Percentiles rank a stretch among this genome's conserved stretches.
These are phyloP conservation scores for Ceratocystis cacaofunesta DNA, from an alignment of 2,329 filamentous ascomycete genomes.

Conservation along the genomic window DNA sequence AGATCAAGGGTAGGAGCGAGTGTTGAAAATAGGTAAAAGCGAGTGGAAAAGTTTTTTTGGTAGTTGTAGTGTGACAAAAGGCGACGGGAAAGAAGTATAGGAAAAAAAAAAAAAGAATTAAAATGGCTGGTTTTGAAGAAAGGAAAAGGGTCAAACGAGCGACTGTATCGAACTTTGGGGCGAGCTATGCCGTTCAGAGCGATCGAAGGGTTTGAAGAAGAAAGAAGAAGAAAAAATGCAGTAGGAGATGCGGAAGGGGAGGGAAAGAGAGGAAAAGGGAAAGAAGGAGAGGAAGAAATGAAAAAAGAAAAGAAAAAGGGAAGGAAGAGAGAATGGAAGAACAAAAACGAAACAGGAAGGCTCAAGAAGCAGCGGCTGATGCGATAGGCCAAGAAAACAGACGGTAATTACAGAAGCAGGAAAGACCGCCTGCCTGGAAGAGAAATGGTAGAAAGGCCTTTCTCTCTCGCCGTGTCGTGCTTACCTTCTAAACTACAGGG, in stretches of 20 bases:
- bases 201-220: not conserved
- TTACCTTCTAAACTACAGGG: not conserved
- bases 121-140: not conserved
- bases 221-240: conserved; percentile 2
- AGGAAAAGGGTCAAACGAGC: conserved; percentile 12
- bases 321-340: not conserved
- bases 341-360: not conserved
- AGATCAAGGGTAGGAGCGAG: not conserved
- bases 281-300: not conserved
- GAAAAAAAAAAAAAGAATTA: conserved; percentile 3
- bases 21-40: not conserved
- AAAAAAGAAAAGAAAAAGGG: not conserved
- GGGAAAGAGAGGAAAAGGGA: not conserved
- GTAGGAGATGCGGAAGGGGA: not conserved
- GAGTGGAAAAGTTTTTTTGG: not conserved
- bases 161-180: conserved; percentile 8
- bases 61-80: not conserved
- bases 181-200: not conserved
- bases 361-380: not conserved
- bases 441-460: no score
- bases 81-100: not conserved
- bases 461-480: no score
- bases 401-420: not conserved
- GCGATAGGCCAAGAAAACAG: not conserved
- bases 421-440: no score